A percentile compares a stretch with the other conserved stretches of the same genome.
These are phyloP conservation scores for Penicillium sp. DNA, from an alignment of 2,329 filamentous ascomycete genomes.

Conservation along the genomic window DNA sequence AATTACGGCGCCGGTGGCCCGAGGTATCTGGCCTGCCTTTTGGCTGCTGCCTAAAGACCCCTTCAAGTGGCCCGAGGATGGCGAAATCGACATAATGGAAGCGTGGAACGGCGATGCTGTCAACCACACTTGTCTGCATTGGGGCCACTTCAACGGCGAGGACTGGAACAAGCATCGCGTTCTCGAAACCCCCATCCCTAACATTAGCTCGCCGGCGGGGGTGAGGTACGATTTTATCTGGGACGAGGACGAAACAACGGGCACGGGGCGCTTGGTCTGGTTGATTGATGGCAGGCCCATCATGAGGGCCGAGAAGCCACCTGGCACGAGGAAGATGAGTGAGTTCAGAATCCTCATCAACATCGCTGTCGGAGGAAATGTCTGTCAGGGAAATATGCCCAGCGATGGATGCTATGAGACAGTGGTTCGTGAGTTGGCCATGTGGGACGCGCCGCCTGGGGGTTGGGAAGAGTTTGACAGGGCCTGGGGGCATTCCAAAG, in stretches of 20 bases:
- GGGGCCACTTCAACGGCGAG: conserved; percentile 23
- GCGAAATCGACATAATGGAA: conserved; percentile 25
- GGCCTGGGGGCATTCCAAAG: conserved; percentile 16
- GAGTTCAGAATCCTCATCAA: conserved; percentile 26
- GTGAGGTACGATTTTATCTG: conserved; percentile 24
- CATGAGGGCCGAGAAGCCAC: conserved; percentile 24
- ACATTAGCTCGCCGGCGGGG: conserved; percentile 18
- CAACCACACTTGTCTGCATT: conserved; percentile 24
- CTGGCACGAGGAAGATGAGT: conserved; percentile 24
- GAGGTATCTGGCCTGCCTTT: conserved; percentile 25
- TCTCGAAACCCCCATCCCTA: conserved; percentile 22
- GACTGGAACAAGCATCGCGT: conserved; percentile 26
- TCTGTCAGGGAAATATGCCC: conserved; percentile 23
- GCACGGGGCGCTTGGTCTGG: conserved; percentile 20
- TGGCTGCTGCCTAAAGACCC: conserved; percentile 27
- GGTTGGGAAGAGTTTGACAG: conserved; percentile 21
- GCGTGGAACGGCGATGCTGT: conserved; percentile 24
- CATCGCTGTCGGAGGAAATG: conserved; percentile 25
- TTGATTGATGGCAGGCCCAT: conserved; percentile 22
- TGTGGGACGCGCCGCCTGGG: conserved; percentile 23
- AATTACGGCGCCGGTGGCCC: conserved; percentile 20
- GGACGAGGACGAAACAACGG: conserved; percentile 22
- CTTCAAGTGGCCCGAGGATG: conserved; percentile 25
- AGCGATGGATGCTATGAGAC: conserved; percentile 22
- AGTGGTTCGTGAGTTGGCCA: conserved; percentile 22